Percentiles rank a stretch among this genome's conserved stretches.
Conservation (phyloP, 768 basidiomycete genomes). For the Lyophyllum decastes region DNA sequence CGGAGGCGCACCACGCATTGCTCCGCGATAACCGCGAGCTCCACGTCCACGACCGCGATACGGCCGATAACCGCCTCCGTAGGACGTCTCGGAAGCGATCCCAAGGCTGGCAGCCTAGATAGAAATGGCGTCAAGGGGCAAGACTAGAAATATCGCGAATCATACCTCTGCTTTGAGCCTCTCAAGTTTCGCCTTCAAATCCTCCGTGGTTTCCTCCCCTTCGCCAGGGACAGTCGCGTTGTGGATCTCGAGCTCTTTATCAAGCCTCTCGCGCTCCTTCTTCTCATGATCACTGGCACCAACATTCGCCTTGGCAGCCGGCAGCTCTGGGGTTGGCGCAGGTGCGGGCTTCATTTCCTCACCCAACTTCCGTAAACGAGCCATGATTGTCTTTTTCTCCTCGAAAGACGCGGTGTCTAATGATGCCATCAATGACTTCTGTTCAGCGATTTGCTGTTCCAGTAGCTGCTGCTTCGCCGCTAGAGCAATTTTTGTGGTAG, state of each 20-base stretch:
- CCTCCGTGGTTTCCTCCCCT: slow-evolving; percentile 59
- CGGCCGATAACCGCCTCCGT: slow-evolving; percentile 54
- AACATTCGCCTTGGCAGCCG: slow-evolving; percentile 24
- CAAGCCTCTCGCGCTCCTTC: slow-evolving; percentile 67
- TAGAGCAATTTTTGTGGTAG: slow-evolving; percentile 47
- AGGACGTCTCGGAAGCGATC: slow-evolving; percentile 43
- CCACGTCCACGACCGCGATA: slow-evolving; percentile 72
- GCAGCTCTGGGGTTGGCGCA: slow-evolving; percentile 24
- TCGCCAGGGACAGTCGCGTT: slow-evolving; percentile 37
- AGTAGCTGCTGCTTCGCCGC: slow-evolving; percentile 76
- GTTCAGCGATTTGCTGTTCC: slow-evolving; percentile 85
- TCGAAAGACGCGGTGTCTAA: slow-evolving; percentile 62
- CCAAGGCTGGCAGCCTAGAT: slow-evolving; percentile 75
- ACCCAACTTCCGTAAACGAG: slow-evolving; percentile 69
- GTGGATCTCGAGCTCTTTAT: slow-evolving; percentile 82
- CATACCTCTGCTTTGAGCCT: slow-evolving; percentile 79
- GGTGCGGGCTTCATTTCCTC: slow-evolving; percentile 71
- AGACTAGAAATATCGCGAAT: slow-evolving; percentile 6
- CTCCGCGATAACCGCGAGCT: slow-evolving; percentile 59
- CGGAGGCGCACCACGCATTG: slow-evolving; percentile 60
- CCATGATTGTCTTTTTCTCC: slow-evolving; percentile 82
- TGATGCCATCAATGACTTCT: slow-evolving; percentile 80
- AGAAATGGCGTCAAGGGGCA: not conserved
- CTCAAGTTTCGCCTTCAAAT: slow-evolving; percentile 72
- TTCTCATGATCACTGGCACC: slow-evolving; percentile 46